Evolutionary conservation across 345 rosid genomes (phyloP).

Genomic region (Arabis hirsuta): DNA sequence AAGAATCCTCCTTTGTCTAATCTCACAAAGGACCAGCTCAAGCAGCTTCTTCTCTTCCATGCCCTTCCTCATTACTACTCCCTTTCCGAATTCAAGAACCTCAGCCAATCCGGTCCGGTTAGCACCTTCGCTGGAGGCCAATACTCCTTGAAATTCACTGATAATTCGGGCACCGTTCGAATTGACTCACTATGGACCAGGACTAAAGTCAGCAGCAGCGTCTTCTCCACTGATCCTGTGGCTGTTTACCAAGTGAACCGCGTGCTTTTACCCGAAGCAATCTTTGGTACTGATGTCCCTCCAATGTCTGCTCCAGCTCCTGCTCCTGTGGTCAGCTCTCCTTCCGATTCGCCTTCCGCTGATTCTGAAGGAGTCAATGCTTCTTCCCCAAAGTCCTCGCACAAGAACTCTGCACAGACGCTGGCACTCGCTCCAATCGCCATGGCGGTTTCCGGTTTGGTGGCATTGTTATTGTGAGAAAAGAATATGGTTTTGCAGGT

Average conservation of each 20-base stretch:
- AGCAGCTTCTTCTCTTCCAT: slow-evolving; percentile 80
- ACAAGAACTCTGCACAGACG: slow-evolving; percentile 52
- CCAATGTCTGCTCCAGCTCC: slow-evolving; percentile 91
- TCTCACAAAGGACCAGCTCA: slow-evolving; percentile 72
- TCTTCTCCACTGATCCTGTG: slow-evolving; percentile 75
- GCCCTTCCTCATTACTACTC: slow-evolving; percentile 76
- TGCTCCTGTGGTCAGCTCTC: slow-evolving; percentile 63
- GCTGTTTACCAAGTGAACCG: slow-evolving; percentile 81
- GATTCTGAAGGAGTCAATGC: slow-evolving; percentile 36
- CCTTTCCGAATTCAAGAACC: slow-evolving; percentile 79
- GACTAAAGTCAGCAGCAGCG: slow-evolving; percentile 81
- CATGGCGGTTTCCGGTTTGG: slow-evolving; percentile 50
- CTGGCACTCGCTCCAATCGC: slow-evolving; percentile 48
- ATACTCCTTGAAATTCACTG: slow-evolving; percentile 70
- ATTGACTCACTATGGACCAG: slow-evolving; percentile 77
- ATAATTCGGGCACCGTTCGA: slow-evolving; percentile 63
- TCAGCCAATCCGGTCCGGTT: slow-evolving; percentile 63
- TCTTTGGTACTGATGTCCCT: slow-evolving; percentile 90
- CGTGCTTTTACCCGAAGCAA: slow-evolving; percentile 82
- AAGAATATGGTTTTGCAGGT: slow-evolving; percentile 28
- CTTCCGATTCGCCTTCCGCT: slow-evolving; percentile 71
- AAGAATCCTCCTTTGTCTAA: slow-evolving; percentile 72
- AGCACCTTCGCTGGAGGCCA: slow-evolving; percentile 71
- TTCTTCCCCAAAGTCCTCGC: slow-evolving; percentile 48
- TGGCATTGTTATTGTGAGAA: slow-evolving; percentile 58